Evolutionary conservation across 1,284 basidiomycete genomes (phyloP).

Genomic region (Ustilago sp.): DNA sequence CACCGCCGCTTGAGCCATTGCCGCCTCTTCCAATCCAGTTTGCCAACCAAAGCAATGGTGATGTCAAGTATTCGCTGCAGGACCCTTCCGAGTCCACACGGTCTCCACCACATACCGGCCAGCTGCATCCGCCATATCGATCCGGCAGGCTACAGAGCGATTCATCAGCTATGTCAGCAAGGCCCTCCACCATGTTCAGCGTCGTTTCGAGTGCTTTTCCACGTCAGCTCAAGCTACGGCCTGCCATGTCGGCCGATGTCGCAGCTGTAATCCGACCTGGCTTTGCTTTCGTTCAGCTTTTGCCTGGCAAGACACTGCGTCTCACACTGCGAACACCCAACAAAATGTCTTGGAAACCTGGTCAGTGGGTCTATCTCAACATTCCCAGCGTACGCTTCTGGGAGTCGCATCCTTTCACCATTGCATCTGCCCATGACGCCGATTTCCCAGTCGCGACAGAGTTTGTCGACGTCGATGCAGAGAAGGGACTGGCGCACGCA

Average conservation of each 20-base stretch:
- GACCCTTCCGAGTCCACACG: conserved; percentile 22
- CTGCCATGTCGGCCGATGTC: conserved; percentile 61
- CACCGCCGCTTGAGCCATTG: conserved; percentile 25
- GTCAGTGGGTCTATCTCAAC: conserved; percentile 82
- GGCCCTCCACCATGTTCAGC: conserved; percentile 46
- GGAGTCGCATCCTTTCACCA: conserved; percentile 85
- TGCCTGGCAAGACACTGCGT: conserved; percentile 82
- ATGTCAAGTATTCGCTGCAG: conserved; percentile 28
- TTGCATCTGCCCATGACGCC: conserved; percentile 77
- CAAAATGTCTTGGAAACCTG: conserved; percentile 76
- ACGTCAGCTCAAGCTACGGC: conserved; percentile 41
- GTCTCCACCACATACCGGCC: conserved; percentile 6
- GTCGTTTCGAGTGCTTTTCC: conserved; percentile 17
- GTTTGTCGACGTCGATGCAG: conserved; percentile 47
- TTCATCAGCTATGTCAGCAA: conserved; percentile 21
- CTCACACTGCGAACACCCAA: conserved; percentile 77
- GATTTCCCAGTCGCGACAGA: conserved; percentile 54
- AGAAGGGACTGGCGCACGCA: conserved; percentile 31
- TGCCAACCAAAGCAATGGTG: conserved; percentile 10
- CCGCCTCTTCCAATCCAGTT: conserved; percentile 33
- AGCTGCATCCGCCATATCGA: conserved; percentile 12
- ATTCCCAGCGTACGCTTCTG: conserved; percentile 78
- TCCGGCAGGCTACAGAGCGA: conserved; percentile 18
- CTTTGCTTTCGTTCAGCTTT: conserved; percentile 80
- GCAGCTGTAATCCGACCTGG: conserved; percentile 72